Evolutionary conservation across 1,284 basidiomycete genomes (phyloP).

Genomic region (Heliocybe sulcata): DNA sequence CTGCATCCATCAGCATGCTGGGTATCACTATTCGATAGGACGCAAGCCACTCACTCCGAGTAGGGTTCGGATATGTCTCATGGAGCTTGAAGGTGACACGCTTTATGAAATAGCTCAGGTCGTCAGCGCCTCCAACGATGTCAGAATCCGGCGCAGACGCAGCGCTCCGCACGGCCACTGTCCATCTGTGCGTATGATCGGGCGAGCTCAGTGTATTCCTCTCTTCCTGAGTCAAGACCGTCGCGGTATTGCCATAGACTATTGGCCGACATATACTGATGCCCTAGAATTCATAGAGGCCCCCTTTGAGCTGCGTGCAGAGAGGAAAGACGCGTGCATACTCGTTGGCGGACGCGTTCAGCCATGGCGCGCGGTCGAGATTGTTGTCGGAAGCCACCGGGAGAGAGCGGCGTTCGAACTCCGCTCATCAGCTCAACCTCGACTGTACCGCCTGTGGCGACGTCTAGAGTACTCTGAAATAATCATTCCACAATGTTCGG

Average conservation of each 20-base stretch:
- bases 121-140: slow-evolving; percentile 82
- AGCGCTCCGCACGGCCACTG: slow-evolving; percentile 85
- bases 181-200: slow-evolving; percentile 96
- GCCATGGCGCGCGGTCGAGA: slow-evolving; percentile 1
- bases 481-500: slow-evolving; percentile 38
- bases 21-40: neutral
- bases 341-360: slow-evolving; percentile 2
- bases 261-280: slow-evolving; percentile 86
- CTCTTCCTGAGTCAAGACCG: slow-evolving; percentile 75
- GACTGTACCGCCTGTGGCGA: neutral
- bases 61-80: slow-evolving; percentile 92
- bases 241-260: slow-evolving; percentile 95
- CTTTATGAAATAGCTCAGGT: slow-evolving; percentile 86
- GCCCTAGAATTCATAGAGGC: slow-evolving; percentile 47
- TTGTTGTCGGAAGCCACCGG: slow-evolving; percentile 8
- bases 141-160: slow-evolving; percentile 57
- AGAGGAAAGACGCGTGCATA: neutral
- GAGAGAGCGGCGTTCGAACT: slow-evolving; percentile 16
- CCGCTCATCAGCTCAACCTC: slow-evolving; percentile 16
- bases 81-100: slow-evolving; percentile 97
- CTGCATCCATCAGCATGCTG: slow-evolving; percentile 30
- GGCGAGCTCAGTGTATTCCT: slow-evolving; percentile 45
- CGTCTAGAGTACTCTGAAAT: slow-evolving; percentile 6
- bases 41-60: slow-evolving; percentile 61
- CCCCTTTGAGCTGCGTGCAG: neutral